Base-by-base conservation (phyloP, 768 basidiomycete species). In the Boletus barrowsii region DNA sequence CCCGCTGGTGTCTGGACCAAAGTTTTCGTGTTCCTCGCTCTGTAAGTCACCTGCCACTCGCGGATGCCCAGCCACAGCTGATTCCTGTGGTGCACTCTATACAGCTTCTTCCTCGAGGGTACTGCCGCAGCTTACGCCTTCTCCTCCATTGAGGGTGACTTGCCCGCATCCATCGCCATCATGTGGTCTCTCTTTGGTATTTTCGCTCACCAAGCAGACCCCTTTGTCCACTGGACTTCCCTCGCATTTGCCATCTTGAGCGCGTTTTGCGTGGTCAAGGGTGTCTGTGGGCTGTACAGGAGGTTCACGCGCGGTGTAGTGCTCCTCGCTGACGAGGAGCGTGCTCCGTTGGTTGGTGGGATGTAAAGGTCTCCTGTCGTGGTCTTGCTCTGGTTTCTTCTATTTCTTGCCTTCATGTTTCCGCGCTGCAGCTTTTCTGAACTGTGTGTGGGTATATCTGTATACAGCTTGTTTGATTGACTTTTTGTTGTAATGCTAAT, bases 91-190 rank as follows among this genome's bases (percentile, higher is more conserved):
- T 35, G 43, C 46, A 42, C 33, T 32, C 47, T 39, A 39, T 42
- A 33, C 54, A 89, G 88, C 55, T 85, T 96, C 77, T 95, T 95
- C 86, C 86, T 95, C 57, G 92, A 95, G 71, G 86, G 84, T 13
- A 95, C 93, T 13, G 86, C 92, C 6, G 90, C 85, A n/a, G 88
- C 92, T 3, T 99, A 99, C 70, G 91, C 95, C 36, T 96, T 96
- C 80, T 88, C 90, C 20, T 84, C 86, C 13, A 74, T 82, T 2
- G 90, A 95, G 69, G 96, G 96, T 53, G 97, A 98, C 67, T 79
- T 98, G 24, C 91, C 94, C 4, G 97, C 91, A 3, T 87, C 92
- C 22, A 82, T 94, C 61, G 93, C 90, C 57, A 93, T 98, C 66
- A 83, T 86, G 40, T 96, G 90, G 89, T 86, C 89, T n/a, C 79